Conservation (phyloP, 129 eudicot genomes). For the Scalesia atractyloides region DNA sequence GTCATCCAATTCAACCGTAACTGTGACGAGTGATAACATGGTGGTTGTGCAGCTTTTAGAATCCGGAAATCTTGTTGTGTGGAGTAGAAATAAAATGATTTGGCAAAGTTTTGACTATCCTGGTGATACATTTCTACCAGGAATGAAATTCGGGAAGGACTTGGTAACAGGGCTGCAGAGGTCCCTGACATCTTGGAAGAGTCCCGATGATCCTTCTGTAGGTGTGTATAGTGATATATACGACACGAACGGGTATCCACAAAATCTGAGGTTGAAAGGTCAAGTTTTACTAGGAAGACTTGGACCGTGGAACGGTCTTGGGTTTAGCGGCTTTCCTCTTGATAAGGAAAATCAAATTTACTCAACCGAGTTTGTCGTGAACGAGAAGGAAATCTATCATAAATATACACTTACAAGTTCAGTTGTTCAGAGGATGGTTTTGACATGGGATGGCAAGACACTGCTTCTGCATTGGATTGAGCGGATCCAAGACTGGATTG, state of each 20-base stretch:
- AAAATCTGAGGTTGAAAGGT: constrained; percentile 18
- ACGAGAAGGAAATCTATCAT: constrained; percentile 34
- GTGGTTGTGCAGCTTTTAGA: constrained; percentile 30
- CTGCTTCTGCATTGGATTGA: constrained; percentile 36
- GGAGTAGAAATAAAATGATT: constrained; percentile 12
- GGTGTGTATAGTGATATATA: constrained; percentile 31
- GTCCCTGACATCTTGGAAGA: constrained; percentile 50
- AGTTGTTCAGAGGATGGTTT: constrained; percentile 18
- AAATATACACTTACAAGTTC: not conserved
- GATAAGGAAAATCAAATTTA: not conserved
- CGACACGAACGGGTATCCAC: constrained; percentile 50
- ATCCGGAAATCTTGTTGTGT: constrained; percentile 40
- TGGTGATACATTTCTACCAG: constrained; percentile 38
- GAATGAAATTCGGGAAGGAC: constrained; percentile 37
- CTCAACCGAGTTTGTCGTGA: not conserved
- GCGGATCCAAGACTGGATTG: constrained; percentile 29
- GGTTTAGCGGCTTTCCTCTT: constrained; percentile 30
- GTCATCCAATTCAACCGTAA: constrained; percentile 14
- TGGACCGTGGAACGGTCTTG: constrained; percentile 59
- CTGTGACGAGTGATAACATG: constrained; percentile 3
- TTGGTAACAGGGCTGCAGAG: constrained; percentile 32
- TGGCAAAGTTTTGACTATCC: constrained; percentile 62
- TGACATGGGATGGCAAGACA: constrained; percentile 39
- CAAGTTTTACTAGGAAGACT: constrained; percentile 1
- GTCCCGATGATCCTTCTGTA: constrained; percentile 53